These are phyloP conservation scores for Arthrobotrys entomopaga DNA, from an alignment of 2,329 filamentous ascomycete genomes.

Conservation along the genomic window DNA sequence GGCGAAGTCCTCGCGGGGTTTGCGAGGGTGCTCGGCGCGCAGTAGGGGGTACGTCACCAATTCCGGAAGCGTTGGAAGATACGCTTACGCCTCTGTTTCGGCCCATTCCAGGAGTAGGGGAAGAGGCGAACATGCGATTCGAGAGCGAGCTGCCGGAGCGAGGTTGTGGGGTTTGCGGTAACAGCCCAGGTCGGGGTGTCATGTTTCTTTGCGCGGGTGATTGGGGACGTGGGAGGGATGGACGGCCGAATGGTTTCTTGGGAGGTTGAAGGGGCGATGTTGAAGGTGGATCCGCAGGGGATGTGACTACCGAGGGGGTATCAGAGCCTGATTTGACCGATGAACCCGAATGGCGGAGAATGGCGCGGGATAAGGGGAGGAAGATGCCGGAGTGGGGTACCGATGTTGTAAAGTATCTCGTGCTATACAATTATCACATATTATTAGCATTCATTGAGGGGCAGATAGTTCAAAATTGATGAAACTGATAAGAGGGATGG, in stretches of 20 bases:
- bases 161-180: constrained; percentile 55
- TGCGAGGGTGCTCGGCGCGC: constrained; percentile 18
- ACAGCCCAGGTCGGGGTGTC: constrained; percentile 54
- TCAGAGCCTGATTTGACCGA: constrained; percentile 58
- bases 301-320: constrained; percentile 50
- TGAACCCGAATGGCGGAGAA: constrained; percentile 71
- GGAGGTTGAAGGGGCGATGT: constrained; percentile 59
- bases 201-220: constrained; percentile 48
- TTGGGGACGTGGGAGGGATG: constrained; percentile 53
- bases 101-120: constrained; percentile 57
- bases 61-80: constrained; percentile 55
- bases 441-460: constrained; percentile 11
- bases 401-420: constrained; percentile 81
- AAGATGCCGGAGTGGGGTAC: constrained; percentile 90
- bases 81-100: constrained; percentile 54
- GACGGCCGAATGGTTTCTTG: constrained; percentile 56
- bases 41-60: background rate
- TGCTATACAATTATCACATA: constrained; percentile 61
- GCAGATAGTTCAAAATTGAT: constrained; percentile 28
- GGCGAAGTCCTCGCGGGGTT: constrained; percentile 31
- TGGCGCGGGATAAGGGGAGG: constrained; percentile 82
- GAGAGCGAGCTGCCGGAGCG: constrained; percentile 57
- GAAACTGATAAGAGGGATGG: too few relatives aligned
- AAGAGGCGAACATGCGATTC: constrained; percentile 57
- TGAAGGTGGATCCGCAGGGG: constrained; percentile 41